Evolutionary conservation across 2,329 filamentous ascomycete species (phyloP).

Genomic region (Pyricularia grisea): DNA sequence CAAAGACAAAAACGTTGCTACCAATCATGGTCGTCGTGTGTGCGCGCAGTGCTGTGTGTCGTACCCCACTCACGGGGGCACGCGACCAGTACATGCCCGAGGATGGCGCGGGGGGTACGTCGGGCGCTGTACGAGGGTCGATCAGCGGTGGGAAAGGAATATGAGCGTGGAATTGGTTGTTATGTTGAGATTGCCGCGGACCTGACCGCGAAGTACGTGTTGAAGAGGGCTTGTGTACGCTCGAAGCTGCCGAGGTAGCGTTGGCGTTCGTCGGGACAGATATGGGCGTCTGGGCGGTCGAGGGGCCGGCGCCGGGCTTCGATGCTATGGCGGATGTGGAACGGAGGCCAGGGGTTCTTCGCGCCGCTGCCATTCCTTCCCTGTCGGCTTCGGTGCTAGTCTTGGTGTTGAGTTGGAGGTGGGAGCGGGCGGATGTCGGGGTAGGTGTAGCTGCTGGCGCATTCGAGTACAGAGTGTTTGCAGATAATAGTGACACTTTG

Average conservation of each 20-base stretch:
- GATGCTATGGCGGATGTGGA: constrained; percentile 43
- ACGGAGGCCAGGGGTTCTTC: constrained; percentile 35
- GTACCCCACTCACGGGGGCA: constrained; percentile 52
- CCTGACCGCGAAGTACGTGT: constrained; percentile 11
- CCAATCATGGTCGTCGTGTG: constrained; percentile 59
- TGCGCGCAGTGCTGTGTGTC: constrained; percentile 52
- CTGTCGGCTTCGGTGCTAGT: background rate
- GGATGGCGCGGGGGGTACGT: constrained; percentile 53
- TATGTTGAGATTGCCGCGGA: constrained; percentile 12
- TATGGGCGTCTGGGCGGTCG: background rate
- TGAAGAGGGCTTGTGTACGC: background rate
- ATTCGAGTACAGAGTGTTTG: background rate
- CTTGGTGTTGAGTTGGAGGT: constrained; percentile 11
- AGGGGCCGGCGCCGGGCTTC: constrained; percentile 12
- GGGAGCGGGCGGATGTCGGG: constrained; percentile 5
- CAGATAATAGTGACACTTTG: constrained; percentile 2
- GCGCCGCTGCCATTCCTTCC: constrained; percentile 7
- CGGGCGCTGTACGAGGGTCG: constrained; percentile 44
- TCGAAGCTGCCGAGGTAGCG: background rate
- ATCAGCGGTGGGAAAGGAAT: constrained; percentile 47
- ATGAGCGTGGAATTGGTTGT: constrained; percentile 25
- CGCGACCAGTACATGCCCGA: constrained; percentile 67
- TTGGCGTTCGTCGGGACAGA: background rate
- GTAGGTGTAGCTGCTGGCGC: background rate
- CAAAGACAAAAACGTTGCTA: constrained; percentile 59